Evolutionary conservation across 306 rosid species (phyloP).

Genomic region (Spatholobus suberectus): DNA sequence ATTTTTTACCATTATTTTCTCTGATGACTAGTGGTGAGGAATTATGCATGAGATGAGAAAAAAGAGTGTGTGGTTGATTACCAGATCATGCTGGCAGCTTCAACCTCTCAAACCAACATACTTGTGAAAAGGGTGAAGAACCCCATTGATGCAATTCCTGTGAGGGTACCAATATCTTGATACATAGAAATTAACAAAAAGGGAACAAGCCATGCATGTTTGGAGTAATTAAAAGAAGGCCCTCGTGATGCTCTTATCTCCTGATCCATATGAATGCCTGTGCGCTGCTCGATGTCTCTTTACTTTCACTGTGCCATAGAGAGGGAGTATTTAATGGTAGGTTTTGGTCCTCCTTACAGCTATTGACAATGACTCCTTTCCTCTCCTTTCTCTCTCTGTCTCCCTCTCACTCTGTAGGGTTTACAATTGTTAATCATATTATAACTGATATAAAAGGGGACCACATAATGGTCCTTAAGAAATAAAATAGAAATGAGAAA

Average conservation of each 20-base stretch:
- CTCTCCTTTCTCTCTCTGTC: slow-evolving; percentile 28
- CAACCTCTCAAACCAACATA: slow-evolving; percentile 92
- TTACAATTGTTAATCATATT: slow-evolving; percentile 35
- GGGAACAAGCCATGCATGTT: slow-evolving; percentile 47
- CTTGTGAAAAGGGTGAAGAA: slow-evolving; percentile 31
- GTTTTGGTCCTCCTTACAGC: slow-evolving; percentile 71
- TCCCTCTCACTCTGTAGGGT: slow-evolving; percentile 31
- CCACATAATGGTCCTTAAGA: slow-evolving; percentile 49
- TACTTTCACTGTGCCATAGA: slow-evolving; percentile 46
- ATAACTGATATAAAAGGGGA: slow-evolving; percentile 44
- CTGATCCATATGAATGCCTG: slow-evolving; percentile 44
- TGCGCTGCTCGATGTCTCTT: slow-evolving; percentile 33
- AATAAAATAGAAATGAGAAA: neutral
- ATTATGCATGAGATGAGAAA: neutral
- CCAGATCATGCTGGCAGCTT: slow-evolving; percentile 99
- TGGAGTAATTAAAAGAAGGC: slow-evolving; percentile 23
- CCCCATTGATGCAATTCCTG: slow-evolving; percentile 27
- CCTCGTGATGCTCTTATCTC: slow-evolving; percentile 48
- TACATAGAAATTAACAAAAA: slow-evolving; percentile 18
- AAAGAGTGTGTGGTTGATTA: slow-evolving; percentile 37
- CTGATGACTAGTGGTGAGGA: neutral
- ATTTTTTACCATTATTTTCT: neutral
- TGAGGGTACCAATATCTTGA: neutral
- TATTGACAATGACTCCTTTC: slow-evolving; percentile 65
- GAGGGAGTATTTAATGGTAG: slow-evolving; percentile 56